These are phyloP conservation scores for Tritrichomonas musculus DNA, from an alignment of 208 protist species.

Conservation along the genomic window DNA sequence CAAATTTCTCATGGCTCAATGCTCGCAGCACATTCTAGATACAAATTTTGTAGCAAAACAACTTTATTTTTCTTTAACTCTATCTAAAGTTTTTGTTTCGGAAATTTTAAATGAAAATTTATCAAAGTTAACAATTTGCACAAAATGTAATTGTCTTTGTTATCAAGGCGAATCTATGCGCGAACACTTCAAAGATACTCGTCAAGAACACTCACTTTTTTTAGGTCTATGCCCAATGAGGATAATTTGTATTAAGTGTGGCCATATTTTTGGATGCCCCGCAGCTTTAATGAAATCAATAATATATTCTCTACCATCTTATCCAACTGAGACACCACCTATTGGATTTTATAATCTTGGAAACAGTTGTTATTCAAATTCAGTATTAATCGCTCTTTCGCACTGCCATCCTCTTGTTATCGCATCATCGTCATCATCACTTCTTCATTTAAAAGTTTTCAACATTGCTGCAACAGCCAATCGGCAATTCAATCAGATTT, in stretches of 20 bases:
- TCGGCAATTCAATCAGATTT: not conserved
- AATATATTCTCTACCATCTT: not conserved
- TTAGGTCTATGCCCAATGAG: not conserved
- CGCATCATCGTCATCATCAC: not conserved
- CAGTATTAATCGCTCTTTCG: not conserved
- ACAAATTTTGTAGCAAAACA: not conserved
- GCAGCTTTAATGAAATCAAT: not conserved
- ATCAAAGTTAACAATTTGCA: not conserved
- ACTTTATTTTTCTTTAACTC: not conserved
- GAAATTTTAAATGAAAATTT: not conserved
- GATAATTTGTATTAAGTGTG: not conserved
- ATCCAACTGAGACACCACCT: not conserved
- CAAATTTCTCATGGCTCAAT: too few species aligned
- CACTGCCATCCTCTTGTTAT: not conserved
- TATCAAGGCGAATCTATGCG: not conserved
- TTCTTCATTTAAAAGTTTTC: not conserved
- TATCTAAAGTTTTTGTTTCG: not conserved
- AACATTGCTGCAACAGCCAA: not conserved
- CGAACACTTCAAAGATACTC: not conserved
- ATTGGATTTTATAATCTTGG: not conserved
- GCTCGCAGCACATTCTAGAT: too few species aligned
- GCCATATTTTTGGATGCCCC: not conserved
- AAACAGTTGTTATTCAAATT: not conserved
- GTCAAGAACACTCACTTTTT: not conserved
- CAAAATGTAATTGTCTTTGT: not conserved